phyloP scores from a whole-genome alignment of 1,284 basidiomycete genomes.

The Anthracocystis walkeri region DNA sequence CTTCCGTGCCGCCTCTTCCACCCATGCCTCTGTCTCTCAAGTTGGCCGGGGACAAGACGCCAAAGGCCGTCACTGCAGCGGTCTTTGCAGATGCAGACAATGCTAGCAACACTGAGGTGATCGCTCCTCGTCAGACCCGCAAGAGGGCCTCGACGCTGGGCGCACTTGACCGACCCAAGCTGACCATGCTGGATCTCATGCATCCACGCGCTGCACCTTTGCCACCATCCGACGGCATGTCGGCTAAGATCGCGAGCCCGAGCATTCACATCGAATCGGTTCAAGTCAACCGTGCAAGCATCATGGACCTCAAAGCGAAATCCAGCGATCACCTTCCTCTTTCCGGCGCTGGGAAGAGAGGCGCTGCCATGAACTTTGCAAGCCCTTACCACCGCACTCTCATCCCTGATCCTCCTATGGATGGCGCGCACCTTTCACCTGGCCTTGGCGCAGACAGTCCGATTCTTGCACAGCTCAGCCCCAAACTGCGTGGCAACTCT shows the following conservation, averaged over 20 bases:
- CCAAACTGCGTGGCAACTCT: constrained; percentile 28
- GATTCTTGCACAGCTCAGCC: constrained; percentile 43
- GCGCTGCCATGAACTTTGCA: constrained; percentile 40
- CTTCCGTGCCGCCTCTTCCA: constrained; percentile 37
- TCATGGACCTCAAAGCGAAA: constrained; percentile 32
- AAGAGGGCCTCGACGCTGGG: constrained; percentile 44
- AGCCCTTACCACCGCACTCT: constrained; percentile 47
- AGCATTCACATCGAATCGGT: constrained; percentile 30
- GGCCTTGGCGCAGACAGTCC: constrained; percentile 46
- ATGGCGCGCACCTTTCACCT: constrained; percentile 33
- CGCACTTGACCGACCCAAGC: constrained; percentile 40
- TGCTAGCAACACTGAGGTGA: background rate
- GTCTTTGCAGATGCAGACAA: constrained; percentile 13
- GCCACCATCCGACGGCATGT: constrained; percentile 21
- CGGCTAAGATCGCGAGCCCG: constrained; percentile 9
- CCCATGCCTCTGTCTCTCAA: constrained; percentile 42
- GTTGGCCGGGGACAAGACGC: constrained; percentile 18
- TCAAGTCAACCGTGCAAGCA: constrained; percentile 26
- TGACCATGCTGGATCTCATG: constrained; percentile 32
- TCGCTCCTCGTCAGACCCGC: constrained; percentile 10
- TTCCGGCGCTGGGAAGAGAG: constrained; percentile 3
- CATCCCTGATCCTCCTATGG: constrained; percentile 41
- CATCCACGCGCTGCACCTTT: constrained; percentile 44
- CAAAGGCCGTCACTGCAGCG: constrained; percentile 6
- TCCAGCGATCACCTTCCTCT: constrained; percentile 46